Evolutionary conservation across 2,329 filamentous ascomycete genomes (phyloP).

Genomic region (Scedosporium dehoogii): DNA sequence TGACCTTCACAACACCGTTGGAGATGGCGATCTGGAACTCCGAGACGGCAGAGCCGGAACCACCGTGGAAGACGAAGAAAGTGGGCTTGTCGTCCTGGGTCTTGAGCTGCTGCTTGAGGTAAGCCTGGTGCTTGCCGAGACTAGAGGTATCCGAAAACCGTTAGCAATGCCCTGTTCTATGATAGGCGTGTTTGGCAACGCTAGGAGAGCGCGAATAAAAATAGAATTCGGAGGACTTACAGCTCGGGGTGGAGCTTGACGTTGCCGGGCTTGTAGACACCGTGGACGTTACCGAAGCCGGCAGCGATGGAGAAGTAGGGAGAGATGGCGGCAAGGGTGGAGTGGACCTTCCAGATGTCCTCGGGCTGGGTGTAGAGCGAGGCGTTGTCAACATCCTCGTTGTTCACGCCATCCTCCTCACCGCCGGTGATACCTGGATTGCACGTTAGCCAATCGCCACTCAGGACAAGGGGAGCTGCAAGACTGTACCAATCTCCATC

Average conservation of each 20-base stretch:
- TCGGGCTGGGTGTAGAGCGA: slow-evolving; percentile 78
- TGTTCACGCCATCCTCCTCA: slow-evolving; percentile 98
- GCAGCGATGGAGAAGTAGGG: slow-evolving; percentile 97
- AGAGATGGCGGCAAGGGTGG: slow-evolving; percentile 74
- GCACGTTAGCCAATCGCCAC: slow-evolving; percentile 18
- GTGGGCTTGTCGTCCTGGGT: slow-evolving; percentile 78
- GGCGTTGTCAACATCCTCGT: slow-evolving; percentile 71
- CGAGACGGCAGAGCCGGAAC: slow-evolving; percentile 80
- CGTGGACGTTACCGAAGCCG: slow-evolving; percentile 98
- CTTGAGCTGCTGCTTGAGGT: slow-evolving; percentile 71
- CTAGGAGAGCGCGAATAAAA: background rate
- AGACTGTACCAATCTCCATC: slow-evolving; percentile 57
- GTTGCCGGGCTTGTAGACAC: slow-evolving; percentile 47
- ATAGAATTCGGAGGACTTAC: background rate
- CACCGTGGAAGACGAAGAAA: slow-evolving; percentile 99
- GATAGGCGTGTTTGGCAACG: background rate
- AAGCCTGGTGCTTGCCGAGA: slow-evolving; percentile 90
- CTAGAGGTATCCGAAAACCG: background rate
- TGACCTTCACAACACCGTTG: slow-evolving; percentile 98
- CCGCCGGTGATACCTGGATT: slow-evolving; percentile 69
- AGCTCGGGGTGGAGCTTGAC: slow-evolving; percentile 95
- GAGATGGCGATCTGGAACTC: slow-evolving; percentile 85
- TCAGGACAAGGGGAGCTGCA: background rate
- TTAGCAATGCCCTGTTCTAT: background rate
- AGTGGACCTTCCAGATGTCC: slow-evolving; percentile 88